Evolutionary conservation across 2,329 filamentous ascomycete species (phyloP), one percentile per base, ranked within the genome.

Genomic region (Clarireedia monteithiana): DNA sequence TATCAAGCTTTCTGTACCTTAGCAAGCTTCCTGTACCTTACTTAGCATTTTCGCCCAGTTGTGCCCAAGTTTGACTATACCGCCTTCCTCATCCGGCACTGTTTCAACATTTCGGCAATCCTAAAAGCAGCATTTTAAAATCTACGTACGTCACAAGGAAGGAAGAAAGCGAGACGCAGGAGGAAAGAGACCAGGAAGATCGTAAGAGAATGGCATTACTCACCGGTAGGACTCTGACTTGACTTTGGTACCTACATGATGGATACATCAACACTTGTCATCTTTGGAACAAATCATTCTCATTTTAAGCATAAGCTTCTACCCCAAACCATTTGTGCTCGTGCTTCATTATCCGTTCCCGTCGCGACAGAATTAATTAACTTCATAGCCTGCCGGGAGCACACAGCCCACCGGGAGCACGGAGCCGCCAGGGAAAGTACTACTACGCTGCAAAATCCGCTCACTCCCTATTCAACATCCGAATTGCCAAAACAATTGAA

Each of bases 271-370:
- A 40, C 39, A 40, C 14, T 40, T 40, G 39, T 40, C 17, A 40
- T 40, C 39, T 20, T 14, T 15, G 17, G 17, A 40, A 20, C 17
- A 40, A 40, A 40, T 40, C 5, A 40, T 40, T 45, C 9, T 24
- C 20, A 45, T 45, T 20, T 24, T 20, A 20, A 24, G 23, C 20
- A 45, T 45, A 44, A 24, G 36, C 30, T 24, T 55, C 17, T 15
- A 9, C 23, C 24, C 30, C 24, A 50, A 55, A 50, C 36, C 24
- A 47, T 50, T 5, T 48, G 14, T 42, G 26, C 51, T 53, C 44
- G 44, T 53, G 51, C 51, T 40, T 45, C 42, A 48, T 48, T 26
- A 24, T 26, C 52, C 36, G 45, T 50, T 44, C 39, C 36, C 52
- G 40, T 50, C 36, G 26, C 46, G 46, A 36, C 46, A 55, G n/a